Percentiles rank a stretch among this genome's conserved stretches.
phyloP scores from a whole-genome alignment of 176 grass and related monocot species.

The Bonia amplexicaulis region DNA sequence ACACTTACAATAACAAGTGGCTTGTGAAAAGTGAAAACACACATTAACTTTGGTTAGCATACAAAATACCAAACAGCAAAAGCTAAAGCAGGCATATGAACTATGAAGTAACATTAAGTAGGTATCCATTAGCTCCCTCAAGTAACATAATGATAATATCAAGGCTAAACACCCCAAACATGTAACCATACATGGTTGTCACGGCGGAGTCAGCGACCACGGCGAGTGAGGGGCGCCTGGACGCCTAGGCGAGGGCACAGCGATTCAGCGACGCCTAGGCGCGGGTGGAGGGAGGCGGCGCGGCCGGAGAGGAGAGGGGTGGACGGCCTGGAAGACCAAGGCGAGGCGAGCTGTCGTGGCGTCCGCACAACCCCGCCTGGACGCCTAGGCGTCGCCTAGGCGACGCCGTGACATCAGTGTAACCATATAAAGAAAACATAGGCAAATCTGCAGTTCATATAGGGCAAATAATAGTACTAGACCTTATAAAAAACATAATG shows the following conservation, averaged over 20 bases:
- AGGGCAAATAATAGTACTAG: conserved; percentile 6
- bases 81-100: background rate
- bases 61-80: background rate
- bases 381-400: too few species aligned
- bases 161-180: background rate
- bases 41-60: background rate
- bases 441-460: background rate
- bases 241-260: too few species aligned
- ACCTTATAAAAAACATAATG: conserved; percentile 12
- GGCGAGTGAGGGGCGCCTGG: too few species aligned
- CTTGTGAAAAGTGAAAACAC: background rate
- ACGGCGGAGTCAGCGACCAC: too few species aligned
- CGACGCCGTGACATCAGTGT: too few species aligned
- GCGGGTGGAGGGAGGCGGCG: too few species aligned
- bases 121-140: background rate
- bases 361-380: too few species aligned
- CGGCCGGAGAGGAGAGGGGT: too few species aligned
- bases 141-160: conserved; percentile 5
- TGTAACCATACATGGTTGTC: background rate
- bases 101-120: background rate
- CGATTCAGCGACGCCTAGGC: too few species aligned
- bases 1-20: background rate
- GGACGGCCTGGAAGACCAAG: too few species aligned
- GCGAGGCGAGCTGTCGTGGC: too few species aligned
- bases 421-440: conserved; percentile 10